Conservation (phyloP, 371 early-diverging fungal species). For the Batrachochytrium dendrobatidis region DNA sequence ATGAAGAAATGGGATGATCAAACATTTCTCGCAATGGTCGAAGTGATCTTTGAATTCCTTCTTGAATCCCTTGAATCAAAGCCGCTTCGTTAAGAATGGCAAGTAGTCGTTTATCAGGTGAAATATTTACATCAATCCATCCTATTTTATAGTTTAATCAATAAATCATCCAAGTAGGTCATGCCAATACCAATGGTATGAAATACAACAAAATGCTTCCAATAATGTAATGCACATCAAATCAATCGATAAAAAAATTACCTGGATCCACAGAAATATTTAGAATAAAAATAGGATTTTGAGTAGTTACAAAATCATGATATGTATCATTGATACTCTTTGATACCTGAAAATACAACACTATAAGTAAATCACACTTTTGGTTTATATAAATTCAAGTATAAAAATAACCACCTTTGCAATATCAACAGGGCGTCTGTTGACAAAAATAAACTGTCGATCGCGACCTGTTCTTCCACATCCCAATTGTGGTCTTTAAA, state of each 20-base stretch:
- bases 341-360: conserved; percentile 22
- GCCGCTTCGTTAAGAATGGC: conserved; percentile 66
- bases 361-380: conserved; percentile 7
- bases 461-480: conserved; percentile 68
- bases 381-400: conserved; percentile 2
- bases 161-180: conserved; percentile 6
- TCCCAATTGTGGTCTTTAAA: conserved; percentile 56
- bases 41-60: background rate
- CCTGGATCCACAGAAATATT: conserved; percentile 42
- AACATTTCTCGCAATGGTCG: background rate
- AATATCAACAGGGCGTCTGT: conserved; percentile 79
- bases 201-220: background rate
- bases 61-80: conserved; percentile 27
- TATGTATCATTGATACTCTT: conserved; percentile 77
- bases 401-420: conserved; percentile 53
- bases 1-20: background rate
- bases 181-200: background rate
- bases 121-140: conserved; percentile 81
- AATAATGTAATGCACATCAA: background rate
- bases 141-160: conserved; percentile 10
- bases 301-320: conserved; percentile 54
- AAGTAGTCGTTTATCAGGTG: conserved; percentile 90
- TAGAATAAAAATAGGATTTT: conserved; percentile 75
- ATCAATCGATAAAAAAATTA: conserved; percentile 8
- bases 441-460: conserved; percentile 81